Conservation (phyloP, 2,329 filamentous ascomycete species). For the Fusarium veterinarium region DNA sequence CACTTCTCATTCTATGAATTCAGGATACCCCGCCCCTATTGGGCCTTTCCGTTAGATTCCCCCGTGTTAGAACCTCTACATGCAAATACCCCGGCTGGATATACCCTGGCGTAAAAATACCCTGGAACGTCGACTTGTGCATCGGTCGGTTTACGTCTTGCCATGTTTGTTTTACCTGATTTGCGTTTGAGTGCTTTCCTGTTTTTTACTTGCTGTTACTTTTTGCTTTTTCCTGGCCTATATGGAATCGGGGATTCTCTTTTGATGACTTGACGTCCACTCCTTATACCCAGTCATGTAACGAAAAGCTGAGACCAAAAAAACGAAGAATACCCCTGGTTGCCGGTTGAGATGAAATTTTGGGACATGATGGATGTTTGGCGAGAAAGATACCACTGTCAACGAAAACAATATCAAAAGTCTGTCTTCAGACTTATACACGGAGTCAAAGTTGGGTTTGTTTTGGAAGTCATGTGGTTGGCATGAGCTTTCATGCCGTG, state of each 20-base stretch:
- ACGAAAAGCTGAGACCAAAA: slow-evolving; percentile 47
- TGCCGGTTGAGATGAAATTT: slow-evolving; percentile 41
- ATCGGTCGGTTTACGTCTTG: slow-evolving; percentile 59
- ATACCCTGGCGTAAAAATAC: slow-evolving; percentile 74
- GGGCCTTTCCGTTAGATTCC: slow-evolving; percentile 87
- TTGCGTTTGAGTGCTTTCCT: slow-evolving; percentile 32
- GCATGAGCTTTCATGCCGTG: slow-evolving; percentile 26
- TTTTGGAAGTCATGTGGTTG: slow-evolving; percentile 27
- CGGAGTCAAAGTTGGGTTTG: slow-evolving; percentile 40
- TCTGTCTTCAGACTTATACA: slow-evolving; percentile 37
- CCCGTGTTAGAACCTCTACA: slow-evolving; percentile 59
- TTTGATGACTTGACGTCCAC: slow-evolving; percentile 51
- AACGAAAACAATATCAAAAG: slow-evolving; percentile 40
- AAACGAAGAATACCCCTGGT: slow-evolving; percentile 51
- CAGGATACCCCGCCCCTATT: slow-evolving; percentile 94
- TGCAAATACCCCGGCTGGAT: slow-evolving; percentile 72
- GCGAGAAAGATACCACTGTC: slow-evolving; percentile 45
- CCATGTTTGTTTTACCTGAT: slow-evolving; percentile 44
- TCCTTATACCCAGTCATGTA: slow-evolving; percentile 52
- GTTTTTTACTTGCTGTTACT: slow-evolving; percentile 28
- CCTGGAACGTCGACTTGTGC: slow-evolving; percentile 59
- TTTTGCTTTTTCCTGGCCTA: slow-evolving; percentile 41
- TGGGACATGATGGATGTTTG: slow-evolving; percentile 41
- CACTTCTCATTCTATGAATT: slow-evolving; percentile 94
- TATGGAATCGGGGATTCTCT: slow-evolving; percentile 43